Conservation (phyloP, 805 yeast genomes). For the Nakazawaea ambrosiae region DNA sequence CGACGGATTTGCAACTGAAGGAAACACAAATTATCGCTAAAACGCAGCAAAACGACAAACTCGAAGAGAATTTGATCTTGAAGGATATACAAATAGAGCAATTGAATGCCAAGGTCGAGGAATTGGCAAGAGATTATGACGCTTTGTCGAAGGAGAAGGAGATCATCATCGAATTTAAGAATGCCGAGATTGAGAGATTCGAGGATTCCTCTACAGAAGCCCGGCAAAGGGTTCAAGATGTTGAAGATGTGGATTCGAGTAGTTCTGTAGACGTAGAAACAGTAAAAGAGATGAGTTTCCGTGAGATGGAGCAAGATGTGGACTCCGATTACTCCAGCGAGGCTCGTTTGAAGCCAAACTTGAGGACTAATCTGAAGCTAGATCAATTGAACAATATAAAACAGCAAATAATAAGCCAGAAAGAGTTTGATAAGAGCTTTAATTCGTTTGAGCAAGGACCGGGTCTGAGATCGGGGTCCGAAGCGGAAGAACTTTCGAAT, state of each 20-base stretch:
- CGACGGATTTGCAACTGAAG: not conserved
- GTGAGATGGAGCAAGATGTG: no score
- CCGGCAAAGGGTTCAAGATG: constrained; percentile 14
- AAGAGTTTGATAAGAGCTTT: no score
- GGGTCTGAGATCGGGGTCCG: no score
- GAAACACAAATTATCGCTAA: not conserved
- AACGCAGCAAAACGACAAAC: not conserved
- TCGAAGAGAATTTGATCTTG: not conserved
- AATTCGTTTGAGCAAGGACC: no score
- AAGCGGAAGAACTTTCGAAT: no score
- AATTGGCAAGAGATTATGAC: not conserved
- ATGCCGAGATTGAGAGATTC: constrained; percentile 14
- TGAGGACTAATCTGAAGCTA: no score
- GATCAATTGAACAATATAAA: no score
- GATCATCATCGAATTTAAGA: constrained; percentile 16
- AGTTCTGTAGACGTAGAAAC: constrained; percentile 11
- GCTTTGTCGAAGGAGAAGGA: constrained; percentile 13
- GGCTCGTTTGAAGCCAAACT: no score
- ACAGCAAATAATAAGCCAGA: no score
- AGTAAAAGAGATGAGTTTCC: no score
- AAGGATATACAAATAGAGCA: not conserved
- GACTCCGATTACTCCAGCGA: no score
- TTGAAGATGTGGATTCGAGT: constrained; percentile 8
- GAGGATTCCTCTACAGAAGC: constrained; percentile 13
- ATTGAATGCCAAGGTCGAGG: not conserved